These are phyloP conservation scores for cucumber (Cucumis sativus) DNA, from an alignment of 306 rosid genomes.

Conservation along the genomic window DNA sequence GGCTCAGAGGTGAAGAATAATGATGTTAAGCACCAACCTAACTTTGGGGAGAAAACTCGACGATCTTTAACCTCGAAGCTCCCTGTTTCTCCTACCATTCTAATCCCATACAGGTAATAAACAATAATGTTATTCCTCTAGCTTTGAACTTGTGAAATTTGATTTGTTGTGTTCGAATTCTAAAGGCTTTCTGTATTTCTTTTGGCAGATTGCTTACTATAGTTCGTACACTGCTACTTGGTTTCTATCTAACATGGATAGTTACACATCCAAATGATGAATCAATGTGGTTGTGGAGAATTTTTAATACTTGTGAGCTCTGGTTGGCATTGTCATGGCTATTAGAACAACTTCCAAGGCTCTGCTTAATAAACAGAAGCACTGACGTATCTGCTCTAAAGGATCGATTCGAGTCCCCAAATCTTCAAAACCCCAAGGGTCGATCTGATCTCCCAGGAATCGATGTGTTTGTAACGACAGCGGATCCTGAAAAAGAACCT, in stretches of 20 bases:
- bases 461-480: conserved; percentile 75
- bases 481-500: conserved; percentile 85
- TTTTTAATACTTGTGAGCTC: conserved; percentile 64
- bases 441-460: conserved; percentile 71
- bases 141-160: background rate
- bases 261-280: conserved; percentile 59
- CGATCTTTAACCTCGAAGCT: conserved; percentile 66
- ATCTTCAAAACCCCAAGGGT: conserved; percentile 72
- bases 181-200: background rate
- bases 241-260: conserved; percentile 72
- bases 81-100: conserved; percentile 54
- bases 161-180: background rate
- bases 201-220: conserved; percentile 46
- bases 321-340: conserved; percentile 85
- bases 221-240: conserved; percentile 51
- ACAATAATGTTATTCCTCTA: too few relatives aligned
- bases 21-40: conserved; percentile 54
- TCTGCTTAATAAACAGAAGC: conserved; percentile 62
- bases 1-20: conserved; percentile 33
- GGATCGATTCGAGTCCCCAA: conserved; percentile 58
- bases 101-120: conserved; percentile 64
- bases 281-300: conserved; percentile 83
- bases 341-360: conserved; percentile 77
- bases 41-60: conserved; percentile 38
- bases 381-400: conserved; percentile 62